These are phyloP conservation scores for Phytophthora sp. DNA, from an alignment of 352 stramenopile genomes.

Conservation along the genomic window DNA sequence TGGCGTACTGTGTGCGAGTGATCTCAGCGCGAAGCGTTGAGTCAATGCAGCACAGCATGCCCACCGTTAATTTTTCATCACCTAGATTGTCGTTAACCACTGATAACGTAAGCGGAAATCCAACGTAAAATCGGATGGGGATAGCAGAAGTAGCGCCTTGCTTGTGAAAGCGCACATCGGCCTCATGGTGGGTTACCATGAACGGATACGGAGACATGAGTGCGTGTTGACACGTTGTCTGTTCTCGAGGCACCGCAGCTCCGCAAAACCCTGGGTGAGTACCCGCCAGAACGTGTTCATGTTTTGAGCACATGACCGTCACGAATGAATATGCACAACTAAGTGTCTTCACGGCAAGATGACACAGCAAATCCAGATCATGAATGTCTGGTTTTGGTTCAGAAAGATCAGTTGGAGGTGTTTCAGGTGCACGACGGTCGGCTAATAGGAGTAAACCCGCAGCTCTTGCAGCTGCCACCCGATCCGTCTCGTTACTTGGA, in stretches of 20 bases:
- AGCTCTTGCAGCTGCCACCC: slow-evolving; percentile 15
- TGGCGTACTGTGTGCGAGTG: slow-evolving; percentile 38
- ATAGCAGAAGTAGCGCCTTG: slow-evolving; percentile 31
- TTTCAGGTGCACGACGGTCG: slow-evolving; percentile 14
- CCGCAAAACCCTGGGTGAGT: slow-evolving; percentile 29
- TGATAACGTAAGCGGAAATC: slow-evolving; percentile 48
- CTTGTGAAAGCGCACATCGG: slow-evolving; percentile 59
- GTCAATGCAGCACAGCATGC: slow-evolving; percentile 41
- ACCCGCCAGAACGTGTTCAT: slow-evolving; percentile 44
- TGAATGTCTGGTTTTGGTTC: slow-evolving; percentile 22
- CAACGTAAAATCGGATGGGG: slow-evolving; percentile 59
- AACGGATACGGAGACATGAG: slow-evolving; percentile 58
- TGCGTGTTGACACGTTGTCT: slow-evolving; percentile 60
- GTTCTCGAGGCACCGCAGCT: slow-evolving; percentile 45
- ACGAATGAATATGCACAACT: slow-evolving; percentile 55
- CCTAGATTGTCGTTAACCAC: background rate
- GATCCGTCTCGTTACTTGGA: slow-evolving; percentile 34
- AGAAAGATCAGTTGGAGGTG: background rate
- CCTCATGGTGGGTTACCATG: slow-evolving; percentile 55
- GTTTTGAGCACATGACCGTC: slow-evolving; percentile 48
- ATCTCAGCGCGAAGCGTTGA: slow-evolving; percentile 26
- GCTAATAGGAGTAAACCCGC: slow-evolving; percentile 19
- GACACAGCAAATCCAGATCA: slow-evolving; percentile 63
- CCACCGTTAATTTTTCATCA: slow-evolving; percentile 15
- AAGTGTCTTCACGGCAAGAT: slow-evolving; percentile 51